A percentile compares a stretch with the other conserved stretches of the same genome.
These are phyloP conservation scores for Nicotiana otophora DNA, from an alignment of 257 asterid genomes.

Conservation along the genomic window DNA sequence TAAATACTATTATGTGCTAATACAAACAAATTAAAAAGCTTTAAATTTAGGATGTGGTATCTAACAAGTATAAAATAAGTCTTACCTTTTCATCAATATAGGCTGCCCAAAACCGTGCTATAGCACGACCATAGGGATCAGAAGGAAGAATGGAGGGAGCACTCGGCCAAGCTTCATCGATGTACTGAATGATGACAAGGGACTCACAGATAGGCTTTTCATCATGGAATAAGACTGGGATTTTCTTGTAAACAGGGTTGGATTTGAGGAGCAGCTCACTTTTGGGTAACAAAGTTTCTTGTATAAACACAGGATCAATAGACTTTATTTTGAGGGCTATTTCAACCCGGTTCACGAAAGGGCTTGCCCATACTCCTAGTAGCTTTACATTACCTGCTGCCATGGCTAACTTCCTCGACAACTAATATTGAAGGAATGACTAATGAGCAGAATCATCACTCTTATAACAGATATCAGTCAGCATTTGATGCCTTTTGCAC, in stretches of 20 bases:
- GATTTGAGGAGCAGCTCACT: slow-evolving; percentile 34
- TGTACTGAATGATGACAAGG: slow-evolving; percentile 26
- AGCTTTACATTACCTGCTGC: slow-evolving; percentile 10
- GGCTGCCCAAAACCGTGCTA: slow-evolving; percentile 32
- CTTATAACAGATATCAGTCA: neutral
- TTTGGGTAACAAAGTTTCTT: slow-evolving; percentile 9
- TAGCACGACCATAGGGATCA: slow-evolving; percentile 31
- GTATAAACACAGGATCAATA: slow-evolving; percentile 14
- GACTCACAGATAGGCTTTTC: slow-evolving; percentile 29
- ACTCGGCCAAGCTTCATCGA: slow-evolving; percentile 30
- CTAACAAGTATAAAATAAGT: neutral
- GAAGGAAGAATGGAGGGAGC: slow-evolving; percentile 27
- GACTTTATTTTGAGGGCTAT: slow-evolving; percentile 33
- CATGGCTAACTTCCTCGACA: neutral
- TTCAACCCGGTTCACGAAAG: slow-evolving; percentile 17
- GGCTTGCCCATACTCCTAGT: slow-evolving; percentile 11
- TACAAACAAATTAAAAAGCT: neutral
- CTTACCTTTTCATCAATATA: slow-evolving; percentile 30
- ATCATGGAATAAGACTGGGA: slow-evolving; percentile 32
- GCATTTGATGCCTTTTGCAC: neutral
- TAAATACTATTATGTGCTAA: no score
- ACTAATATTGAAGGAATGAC: neutral
- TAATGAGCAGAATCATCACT: neutral
- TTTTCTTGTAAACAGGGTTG: slow-evolving; percentile 29
- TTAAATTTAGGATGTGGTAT: no score